A percentile compares a stretch with the other conserved stretches of the same genome.
phyloP scores from a whole-genome alignment of 2,329 filamentous ascomycete genomes.

The Sarocladium brachiariae region DNA sequence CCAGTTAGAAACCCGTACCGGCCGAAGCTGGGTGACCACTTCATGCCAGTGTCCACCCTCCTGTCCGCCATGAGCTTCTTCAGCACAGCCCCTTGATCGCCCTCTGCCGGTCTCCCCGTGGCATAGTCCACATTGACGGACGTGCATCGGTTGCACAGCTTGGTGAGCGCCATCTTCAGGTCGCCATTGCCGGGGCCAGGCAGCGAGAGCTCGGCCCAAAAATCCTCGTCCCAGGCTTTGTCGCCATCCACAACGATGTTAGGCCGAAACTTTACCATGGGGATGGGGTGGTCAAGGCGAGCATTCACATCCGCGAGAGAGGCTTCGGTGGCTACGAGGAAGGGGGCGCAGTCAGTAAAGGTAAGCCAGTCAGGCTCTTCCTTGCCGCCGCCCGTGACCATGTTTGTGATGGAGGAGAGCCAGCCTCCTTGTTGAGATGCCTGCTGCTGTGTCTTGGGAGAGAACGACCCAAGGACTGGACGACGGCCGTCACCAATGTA shows the following conservation, averaged over 20 bases:
- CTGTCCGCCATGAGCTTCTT: constrained; percentile 66
- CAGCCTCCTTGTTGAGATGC: constrained; percentile 24
- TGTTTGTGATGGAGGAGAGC: constrained; percentile 27
- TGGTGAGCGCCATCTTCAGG: constrained; percentile 42
- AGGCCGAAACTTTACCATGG: constrained; percentile 61
- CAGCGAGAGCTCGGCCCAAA: constrained; percentile 57
- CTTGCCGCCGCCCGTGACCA: constrained; percentile 19
- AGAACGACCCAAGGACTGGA: constrained; percentile 52
- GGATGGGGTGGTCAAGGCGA: constrained; percentile 36
- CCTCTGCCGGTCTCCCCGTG: constrained; percentile 51
- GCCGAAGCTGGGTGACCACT: constrained; percentile 66
- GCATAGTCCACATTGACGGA: constrained; percentile 67
- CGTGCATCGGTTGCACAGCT: constrained; percentile 62
- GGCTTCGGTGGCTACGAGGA: constrained; percentile 62
- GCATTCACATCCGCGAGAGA: constrained; percentile 62
- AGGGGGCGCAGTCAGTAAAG: constrained; percentile 70
- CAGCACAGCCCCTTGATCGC: constrained; percentile 53
- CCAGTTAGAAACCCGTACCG: constrained; percentile 57
- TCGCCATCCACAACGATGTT: constrained; percentile 63
- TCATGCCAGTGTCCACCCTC: constrained; percentile 61
- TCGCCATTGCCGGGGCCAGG: not conserved
- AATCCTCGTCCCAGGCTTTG: constrained; percentile 62
- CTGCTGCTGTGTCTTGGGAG: constrained; percentile 26
- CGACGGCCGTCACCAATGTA: constrained; percentile 58
- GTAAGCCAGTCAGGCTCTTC: constrained; percentile 46